Evolutionary conservation across 371 early-diverging fungal species (phyloP), one percentile per base, ranked within the genome.

Genomic region (Mortierella sp.): DNA sequence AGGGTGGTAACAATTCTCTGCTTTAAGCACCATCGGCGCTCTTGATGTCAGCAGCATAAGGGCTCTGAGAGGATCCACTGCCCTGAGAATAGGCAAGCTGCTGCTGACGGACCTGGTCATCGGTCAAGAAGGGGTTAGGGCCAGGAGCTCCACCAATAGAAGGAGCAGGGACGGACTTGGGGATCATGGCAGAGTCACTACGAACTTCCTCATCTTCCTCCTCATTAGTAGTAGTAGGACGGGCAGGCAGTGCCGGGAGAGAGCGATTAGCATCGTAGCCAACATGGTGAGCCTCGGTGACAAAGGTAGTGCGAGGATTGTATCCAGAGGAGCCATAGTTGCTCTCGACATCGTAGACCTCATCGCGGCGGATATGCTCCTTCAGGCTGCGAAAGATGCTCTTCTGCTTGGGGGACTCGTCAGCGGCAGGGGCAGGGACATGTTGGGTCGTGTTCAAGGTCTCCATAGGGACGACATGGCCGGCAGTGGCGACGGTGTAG

Each of bases 351-450:
- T 68, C 68, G 44, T 68, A 34, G 24, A 0, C 38, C 24, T 68
- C 68, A 6, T 68, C 68, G 44, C 68, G 68, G 24, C 44, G 68
- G 68, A 42, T 38, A 24, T 68, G 68, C 21, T 68, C 42, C 42
- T 68, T 68, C 42, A 68, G 38, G 68, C 21, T 38, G 24, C 68
- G 68, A 24, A 68, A 68, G 44, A 68, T 68, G 44, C 68, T 68
- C 44, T 38, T 68, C 10, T 38, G 42, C 44, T 63, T 31, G 19
- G 31, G 34, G 14, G 31, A 11, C 19, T 68, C 68, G 21, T 68
- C 34, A 16, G 31, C 19, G 19, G 63, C 8, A 10, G 26, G 4
- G 26, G 28, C 34, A 50, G 50, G 16, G 50, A 50, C 42, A 38
- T 42, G 68, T 42, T 11, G 16, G 14, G 50, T 38, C 2, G 9